Conservation (phyloP, 2,329 filamentous ascomycete species). For the Cordyceps militaris region DNA sequence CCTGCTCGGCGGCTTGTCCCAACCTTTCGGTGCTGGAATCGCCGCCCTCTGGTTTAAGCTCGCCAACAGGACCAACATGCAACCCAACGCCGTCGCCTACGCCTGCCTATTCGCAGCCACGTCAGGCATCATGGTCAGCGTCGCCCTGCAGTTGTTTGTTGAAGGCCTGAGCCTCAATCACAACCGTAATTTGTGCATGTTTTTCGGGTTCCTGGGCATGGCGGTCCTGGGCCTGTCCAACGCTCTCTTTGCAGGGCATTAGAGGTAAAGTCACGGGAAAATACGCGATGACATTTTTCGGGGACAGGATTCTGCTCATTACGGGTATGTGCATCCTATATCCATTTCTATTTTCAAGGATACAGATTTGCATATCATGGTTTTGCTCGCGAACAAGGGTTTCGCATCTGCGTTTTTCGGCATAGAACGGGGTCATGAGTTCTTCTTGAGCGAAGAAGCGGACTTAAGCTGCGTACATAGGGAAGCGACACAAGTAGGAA, state of each 20-base stretch:
- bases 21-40: constrained; percentile 77
- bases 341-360: neutral
- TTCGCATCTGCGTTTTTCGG: neutral
- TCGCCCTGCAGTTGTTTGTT: constrained; percentile 80
- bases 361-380: neutral
- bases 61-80: constrained; percentile 44
- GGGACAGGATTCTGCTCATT: neutral
- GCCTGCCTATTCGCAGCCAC: constrained; percentile 82
- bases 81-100: constrained; percentile 54
- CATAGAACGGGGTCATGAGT: neutral
- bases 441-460: neutral
- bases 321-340: neutral
- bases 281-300: neutral
- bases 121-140: constrained; percentile 91
- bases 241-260: constrained; percentile 63
- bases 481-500: neutral
- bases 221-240: constrained; percentile 76
- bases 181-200: constrained; percentile 67
- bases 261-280: neutral
- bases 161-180: constrained; percentile 81
- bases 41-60: constrained; percentile 82
- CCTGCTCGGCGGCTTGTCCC: constrained; percentile 75
- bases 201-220: constrained; percentile 83
- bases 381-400: neutral
- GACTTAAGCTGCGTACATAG: neutral